Evolutionary conservation across 2,329 filamentous ascomycete genomes (phyloP), one percentile per base, ranked within the genome.

Genomic region (Zasmidium citrigriseum): DNA sequence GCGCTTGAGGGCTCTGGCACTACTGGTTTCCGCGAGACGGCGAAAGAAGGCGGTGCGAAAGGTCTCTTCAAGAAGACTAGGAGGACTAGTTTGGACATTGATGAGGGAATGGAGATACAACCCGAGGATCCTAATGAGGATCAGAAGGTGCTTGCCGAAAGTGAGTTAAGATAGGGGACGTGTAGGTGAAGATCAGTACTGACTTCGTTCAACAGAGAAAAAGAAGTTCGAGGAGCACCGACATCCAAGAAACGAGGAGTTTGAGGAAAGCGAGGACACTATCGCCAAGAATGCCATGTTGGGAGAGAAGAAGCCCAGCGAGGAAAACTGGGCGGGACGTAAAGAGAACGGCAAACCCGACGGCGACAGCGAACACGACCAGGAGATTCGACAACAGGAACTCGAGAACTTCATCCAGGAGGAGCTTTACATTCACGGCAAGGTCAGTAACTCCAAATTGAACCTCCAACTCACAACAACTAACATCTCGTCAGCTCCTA

Each of bases 391-490:
- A 0, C 84, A 93, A 65, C 84, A 85, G 1, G 95, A 98, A 73
- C 89, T 92, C 57, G 83, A 89, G 54, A 91, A 96, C 71, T 96
- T 95, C 80, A 88, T 98, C 59, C 93, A 96, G 72, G 95, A 99
- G 73, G 93, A 99, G 74, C 83, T 98, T 1, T 99, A 99, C 73
- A 88, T 98, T 49, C 95, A 99, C 73, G 89, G 87, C 24, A 99
- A 98, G 77, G 82, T 97, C 49, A 66, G 60, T 34, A 29, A 10
- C 9, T 22, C 24, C 48, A 18, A 10, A 24, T 20, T 46, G 18
- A 41, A 41, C 45, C 22, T 38, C 47, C 4, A 44, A 11, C 23
- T 10, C 14, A 49, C 16, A 22, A 21, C 29, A 45, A 41, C 62
- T 68, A 50, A 68, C 62, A 14, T 5, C 14, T 20, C 5, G 2